Evolutionary conservation across 2,329 filamentous ascomycete species (phyloP).

Genomic region (Zarea fungicola): DNA sequence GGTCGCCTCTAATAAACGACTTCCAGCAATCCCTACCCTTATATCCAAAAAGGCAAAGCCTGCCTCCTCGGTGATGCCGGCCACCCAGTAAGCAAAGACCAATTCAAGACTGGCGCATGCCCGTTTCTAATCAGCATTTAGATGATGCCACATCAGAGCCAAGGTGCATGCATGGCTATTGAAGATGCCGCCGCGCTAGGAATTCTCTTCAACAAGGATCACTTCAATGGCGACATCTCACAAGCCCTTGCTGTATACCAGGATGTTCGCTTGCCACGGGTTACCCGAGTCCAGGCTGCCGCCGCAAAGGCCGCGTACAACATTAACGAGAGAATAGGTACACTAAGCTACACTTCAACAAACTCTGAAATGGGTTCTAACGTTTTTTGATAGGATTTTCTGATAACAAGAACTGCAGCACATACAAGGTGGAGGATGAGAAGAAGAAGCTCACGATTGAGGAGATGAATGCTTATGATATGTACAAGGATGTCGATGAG

Average conservation of each 20-base stretch:
- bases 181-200: constrained; percentile 61
- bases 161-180: constrained; percentile 65
- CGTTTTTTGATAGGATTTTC: constrained; percentile 50
- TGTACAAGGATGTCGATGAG: constrained; percentile 52
- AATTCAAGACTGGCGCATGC: too few relatives aligned
- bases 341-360: constrained; percentile 9
- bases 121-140: constrained; percentile 15
- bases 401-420: constrained; percentile 48
- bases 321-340: constrained; percentile 58
- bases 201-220: constrained; percentile 48
- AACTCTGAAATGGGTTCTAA: not conserved
- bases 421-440: constrained; percentile 59
- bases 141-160: constrained; percentile 66
- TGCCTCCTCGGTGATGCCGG: constrained; percentile 62
- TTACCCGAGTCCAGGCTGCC: constrained; percentile 51
- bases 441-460: constrained; percentile 60
- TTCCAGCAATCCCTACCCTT: constrained; percentile 52
- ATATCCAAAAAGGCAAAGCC: constrained; percentile 44
- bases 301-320: constrained; percentile 55
- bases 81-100: constrained; percentile 44
- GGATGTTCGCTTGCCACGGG: constrained; percentile 48
- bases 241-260: constrained; percentile 47
- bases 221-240: constrained; percentile 42
- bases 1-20: not conserved
- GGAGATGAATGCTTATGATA: constrained; percentile 64